Evolutionary conservation across 2,329 filamentous ascomycete genomes (phyloP), one percentile per base, ranked within the genome.

Genomic region (Elsinoe arachidis): DNA sequence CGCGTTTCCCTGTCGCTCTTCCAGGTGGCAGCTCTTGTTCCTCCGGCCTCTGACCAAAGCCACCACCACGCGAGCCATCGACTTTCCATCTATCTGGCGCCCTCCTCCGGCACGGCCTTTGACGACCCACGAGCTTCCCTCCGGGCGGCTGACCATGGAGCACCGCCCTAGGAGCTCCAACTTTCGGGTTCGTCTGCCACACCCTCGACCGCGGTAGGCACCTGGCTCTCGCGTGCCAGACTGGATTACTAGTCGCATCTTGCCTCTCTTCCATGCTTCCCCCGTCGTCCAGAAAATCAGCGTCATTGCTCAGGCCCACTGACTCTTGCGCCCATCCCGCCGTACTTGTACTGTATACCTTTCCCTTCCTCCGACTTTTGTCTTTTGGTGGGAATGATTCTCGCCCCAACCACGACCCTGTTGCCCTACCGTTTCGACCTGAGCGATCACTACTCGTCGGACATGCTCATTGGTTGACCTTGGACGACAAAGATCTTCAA

Each of bases 331-430:
- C 46, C 46, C 46, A 35, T 9, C 26, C 46, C 30, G 26, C 26
- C 46, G 46, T 51, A 51, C 46, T 51, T 51, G 46, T 51, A 51
- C 46, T 17, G 17, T 53, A 35, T 53, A 53, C 49, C 49, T 53
- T 30, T 53, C 49, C 49, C 49, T 38, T 53, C 49, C 33, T 53
- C 34, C 38, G 26, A 37, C 49, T 38, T 53, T 53, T 37, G 33
- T 53, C 49, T 53, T 53, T 53, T 39, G 49, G 49, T 53, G 49
- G 49, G 34, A 53, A 33, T 53, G 49, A 53, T 53, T 37, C 35
- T 39, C 49, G 49, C 49, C 49, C 49, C 49, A 53, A 53, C 49
- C 34, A 14, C 49, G 49, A 53, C 49, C 49, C 49, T 53, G 49
- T 53, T n/a, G 35, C 49, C 49, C 49, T 53, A 15, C 17, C 17